Evolutionary conservation across 73 alveolate species (phyloP).

Genomic region (Paramecium sonneborni): DNA sequence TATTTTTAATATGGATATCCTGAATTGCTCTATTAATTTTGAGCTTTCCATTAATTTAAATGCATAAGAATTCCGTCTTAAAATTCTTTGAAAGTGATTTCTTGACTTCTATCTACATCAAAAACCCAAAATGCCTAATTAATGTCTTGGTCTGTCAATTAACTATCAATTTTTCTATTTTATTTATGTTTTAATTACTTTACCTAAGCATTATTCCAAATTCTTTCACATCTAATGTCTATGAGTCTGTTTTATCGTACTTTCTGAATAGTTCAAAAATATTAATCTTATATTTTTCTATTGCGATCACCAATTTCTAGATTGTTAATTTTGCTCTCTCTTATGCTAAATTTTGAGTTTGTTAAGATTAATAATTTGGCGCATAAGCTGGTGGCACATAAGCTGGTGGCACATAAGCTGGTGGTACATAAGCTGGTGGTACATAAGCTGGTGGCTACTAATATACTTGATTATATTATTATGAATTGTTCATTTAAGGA

Average conservation of each 20-base stretch:
- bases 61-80: neutral
- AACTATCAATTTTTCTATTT: neutral
- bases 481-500: neutral
- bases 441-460: neutral
- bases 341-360: neutral
- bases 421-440: neutral
- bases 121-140: neutral
- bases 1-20: neutral
- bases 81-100: slow-evolving; percentile 24
- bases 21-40: neutral
- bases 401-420: neutral
- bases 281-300: slow-evolving; percentile 28
- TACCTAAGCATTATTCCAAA: slow-evolving; percentile 46
- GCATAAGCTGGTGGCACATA: neutral
- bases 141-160: slow-evolving; percentile 28
- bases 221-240: slow-evolving; percentile 20
- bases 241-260: slow-evolving; percentile 26
- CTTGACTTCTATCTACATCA: slow-evolving; percentile 23
- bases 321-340: neutral
- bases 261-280: slow-evolving; percentile 31
- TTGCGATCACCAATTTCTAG: neutral
- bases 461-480: neutral
- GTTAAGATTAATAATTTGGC: neutral
- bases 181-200: neutral
- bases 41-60: neutral